phyloP scores from a whole-genome alignment of 2,329 filamentous ascomycete species.

The Venturia carpophila region DNA sequence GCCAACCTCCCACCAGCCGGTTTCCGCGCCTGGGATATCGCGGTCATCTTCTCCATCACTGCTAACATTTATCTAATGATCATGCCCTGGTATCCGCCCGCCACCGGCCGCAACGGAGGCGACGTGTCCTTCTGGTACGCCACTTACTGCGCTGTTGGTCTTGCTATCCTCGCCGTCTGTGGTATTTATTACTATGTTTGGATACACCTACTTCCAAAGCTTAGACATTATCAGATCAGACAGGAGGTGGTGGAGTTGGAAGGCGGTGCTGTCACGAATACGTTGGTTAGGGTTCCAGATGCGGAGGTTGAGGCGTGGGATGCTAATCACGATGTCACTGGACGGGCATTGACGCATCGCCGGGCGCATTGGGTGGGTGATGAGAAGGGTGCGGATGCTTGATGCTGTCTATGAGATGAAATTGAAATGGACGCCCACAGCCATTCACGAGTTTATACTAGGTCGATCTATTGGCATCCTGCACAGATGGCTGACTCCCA shows the following conservation, averaged over 20 bases:
- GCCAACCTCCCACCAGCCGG: conserved; percentile 35
- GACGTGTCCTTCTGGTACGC: conserved; percentile 68
- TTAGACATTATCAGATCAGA: conserved; percentile 47
- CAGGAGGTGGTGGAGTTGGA: conserved; percentile 48
- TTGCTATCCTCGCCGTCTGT: conserved; percentile 50
- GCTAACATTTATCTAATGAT: conserved; percentile 37
- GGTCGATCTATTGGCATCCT: too few species aligned
- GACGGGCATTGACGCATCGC: conserved; percentile 19
- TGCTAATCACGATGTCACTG: conserved; percentile 45
- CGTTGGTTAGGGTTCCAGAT: conserved; percentile 48
- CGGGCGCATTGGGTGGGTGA: not conserved
- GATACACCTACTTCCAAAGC: conserved; percentile 49
- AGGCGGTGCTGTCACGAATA: conserved; percentile 41
- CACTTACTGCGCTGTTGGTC: conserved; percentile 58
- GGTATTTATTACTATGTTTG: conserved; percentile 52
- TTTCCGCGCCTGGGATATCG: conserved; percentile 32
- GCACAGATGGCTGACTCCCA: too few species aligned
- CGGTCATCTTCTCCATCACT: conserved; percentile 32
- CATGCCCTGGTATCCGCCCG: conserved; percentile 37
- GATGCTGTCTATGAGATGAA: not conserved
- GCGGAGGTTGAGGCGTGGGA: conserved; percentile 50
- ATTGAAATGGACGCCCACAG: too few species aligned
- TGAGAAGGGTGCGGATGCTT: not conserved
- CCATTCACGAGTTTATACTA: too few species aligned
- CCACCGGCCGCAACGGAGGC: conserved; percentile 46